Percentiles rank a stretch among this genome's conserved stretches.
phyloP scores from a whole-genome alignment of 225 moss, liverwort and hornwort genomes.

The Physcomitrium patens region DNA sequence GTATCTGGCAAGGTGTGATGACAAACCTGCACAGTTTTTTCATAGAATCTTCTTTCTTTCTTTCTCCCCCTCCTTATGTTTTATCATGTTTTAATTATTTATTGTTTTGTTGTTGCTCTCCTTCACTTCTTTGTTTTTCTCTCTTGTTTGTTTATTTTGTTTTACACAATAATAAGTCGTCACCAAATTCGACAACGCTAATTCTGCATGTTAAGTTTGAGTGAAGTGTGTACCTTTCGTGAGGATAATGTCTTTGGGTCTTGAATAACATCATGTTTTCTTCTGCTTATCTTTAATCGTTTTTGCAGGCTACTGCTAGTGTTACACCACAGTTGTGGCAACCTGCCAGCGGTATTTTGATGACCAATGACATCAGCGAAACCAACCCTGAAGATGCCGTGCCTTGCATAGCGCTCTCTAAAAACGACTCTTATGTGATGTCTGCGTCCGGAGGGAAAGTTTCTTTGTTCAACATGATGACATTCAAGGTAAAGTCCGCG shows the following conservation, averaged over 20 bases:
- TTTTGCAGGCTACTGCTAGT: slow-evolving; percentile 75
- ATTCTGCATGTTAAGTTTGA: too few species aligned
- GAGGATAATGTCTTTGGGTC: too few species aligned
- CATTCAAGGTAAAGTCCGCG: slow-evolving; percentile 68
- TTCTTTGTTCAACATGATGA: slow-evolving; percentile 91
- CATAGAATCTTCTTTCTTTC: not conserved
- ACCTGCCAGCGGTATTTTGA: slow-evolving; percentile 78
- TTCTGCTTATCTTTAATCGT: not conserved
- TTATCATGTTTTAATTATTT: too few species aligned
- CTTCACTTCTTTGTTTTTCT: too few species aligned
- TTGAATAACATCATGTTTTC: too few species aligned
- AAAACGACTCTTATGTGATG: slow-evolving; percentile 93
- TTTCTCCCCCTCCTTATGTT: too few species aligned
- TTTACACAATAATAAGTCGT: too few species aligned
- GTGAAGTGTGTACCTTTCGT: too few species aligned
- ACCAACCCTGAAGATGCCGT: slow-evolving; percentile 92
- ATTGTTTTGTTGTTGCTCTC: too few species aligned
- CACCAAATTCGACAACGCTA: too few species aligned
- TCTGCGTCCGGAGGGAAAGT: slow-evolving; percentile 92
- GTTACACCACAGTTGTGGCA: slow-evolving; percentile 77
- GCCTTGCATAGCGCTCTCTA: slow-evolving; percentile 85
- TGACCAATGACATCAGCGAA: slow-evolving; percentile 88
- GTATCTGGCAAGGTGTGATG: slow-evolving; percentile 64
- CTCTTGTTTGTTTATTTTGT: too few species aligned
- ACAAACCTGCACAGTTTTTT: slow-evolving; percentile 7